Evolutionary conservation across 352 stramenopile genomes (phyloP).

Genomic region (Peronospora farinosa): DNA sequence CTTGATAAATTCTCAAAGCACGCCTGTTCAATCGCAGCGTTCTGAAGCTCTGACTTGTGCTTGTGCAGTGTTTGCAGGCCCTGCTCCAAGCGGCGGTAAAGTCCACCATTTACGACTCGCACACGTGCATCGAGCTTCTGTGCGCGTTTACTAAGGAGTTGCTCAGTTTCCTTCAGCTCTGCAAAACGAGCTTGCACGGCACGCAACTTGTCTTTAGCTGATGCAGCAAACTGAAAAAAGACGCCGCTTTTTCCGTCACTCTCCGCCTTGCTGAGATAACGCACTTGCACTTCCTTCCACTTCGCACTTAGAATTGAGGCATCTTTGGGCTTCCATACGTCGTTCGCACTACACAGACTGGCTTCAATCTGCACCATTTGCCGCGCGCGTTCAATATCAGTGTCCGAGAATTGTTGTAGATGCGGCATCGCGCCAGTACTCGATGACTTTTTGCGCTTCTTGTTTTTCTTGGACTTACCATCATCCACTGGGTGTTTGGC

Average conservation of each 20-base stretch:
- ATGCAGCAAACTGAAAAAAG: slow-evolving; percentile 40
- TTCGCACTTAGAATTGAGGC: slow-evolving; percentile 12
- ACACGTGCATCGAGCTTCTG: slow-evolving; percentile 73
- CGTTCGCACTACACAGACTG: slow-evolving; percentile 34
- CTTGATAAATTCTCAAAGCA: slow-evolving; percentile 57
- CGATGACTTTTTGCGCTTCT: slow-evolving; percentile 57
- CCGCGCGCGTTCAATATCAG: slow-evolving; percentile 50
- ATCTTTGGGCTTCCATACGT: slow-evolving; percentile 38
- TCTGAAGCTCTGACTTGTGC: slow-evolving; percentile 39
- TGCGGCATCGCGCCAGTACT: slow-evolving; percentile 15
- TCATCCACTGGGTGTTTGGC: slow-evolving; percentile 38
- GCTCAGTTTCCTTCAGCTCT: slow-evolving; percentile 58
- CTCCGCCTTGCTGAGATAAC: slow-evolving; percentile 31
- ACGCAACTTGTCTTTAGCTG: slow-evolving; percentile 37
- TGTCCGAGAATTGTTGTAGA: slow-evolving; percentile 51
- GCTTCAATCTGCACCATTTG: slow-evolving; percentile 81
- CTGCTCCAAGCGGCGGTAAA: slow-evolving; percentile 42
- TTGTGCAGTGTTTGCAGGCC: slow-evolving; percentile 31
- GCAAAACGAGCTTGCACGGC: slow-evolving; percentile 54
- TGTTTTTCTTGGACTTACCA: slow-evolving; percentile 40
- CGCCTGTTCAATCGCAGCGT: slow-evolving; percentile 55
- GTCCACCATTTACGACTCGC: slow-evolving; percentile 54
- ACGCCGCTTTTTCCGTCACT: slow-evolving; percentile 19
- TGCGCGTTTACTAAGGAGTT: slow-evolving; percentile 54
- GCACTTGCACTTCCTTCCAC: slow-evolving; percentile 41